Percentiles rank a stretch among this genome's conserved stretches.
Evolutionary conservation across 2,329 filamentous ascomycete species (phyloP).

Genomic region (Clonostachys rhizophaga): DNA sequence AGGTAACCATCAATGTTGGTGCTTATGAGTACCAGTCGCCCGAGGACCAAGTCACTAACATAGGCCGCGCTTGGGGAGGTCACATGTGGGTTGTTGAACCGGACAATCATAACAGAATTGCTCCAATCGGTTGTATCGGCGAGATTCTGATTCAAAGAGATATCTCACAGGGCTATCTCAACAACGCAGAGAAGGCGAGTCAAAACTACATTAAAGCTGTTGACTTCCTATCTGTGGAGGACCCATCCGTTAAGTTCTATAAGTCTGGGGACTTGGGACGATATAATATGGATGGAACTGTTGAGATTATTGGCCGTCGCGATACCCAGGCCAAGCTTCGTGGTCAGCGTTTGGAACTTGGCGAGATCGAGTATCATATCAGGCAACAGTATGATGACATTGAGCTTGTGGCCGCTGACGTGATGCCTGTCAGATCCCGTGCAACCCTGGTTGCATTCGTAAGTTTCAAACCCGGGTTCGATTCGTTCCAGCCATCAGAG

Average conservation of each 20-base stretch:
- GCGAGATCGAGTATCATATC: slow-evolving; percentile 13
- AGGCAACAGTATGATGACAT: background rate
- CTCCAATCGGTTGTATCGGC: slow-evolving; percentile 32
- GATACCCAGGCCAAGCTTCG: slow-evolving; percentile 54
- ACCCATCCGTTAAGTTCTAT: slow-evolving; percentile 4
- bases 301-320: slow-evolving; percentile 41
- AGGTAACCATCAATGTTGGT: slow-evolving; percentile 2
- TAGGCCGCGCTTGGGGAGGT: slow-evolving; percentile 1
- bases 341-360: slow-evolving; percentile 51
- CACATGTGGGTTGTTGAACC: slow-evolving; percentile 33
- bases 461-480: background rate
- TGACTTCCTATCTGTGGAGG: background rate
- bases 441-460: background rate
- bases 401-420: slow-evolving; percentile 23
- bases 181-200: slow-evolving; percentile 19
- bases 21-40: slow-evolving; percentile 22
- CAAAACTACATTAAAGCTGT: background rate
- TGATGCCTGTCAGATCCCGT: background rate
- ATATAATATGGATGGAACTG: slow-evolving; percentile 18
- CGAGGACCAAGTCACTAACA: background rate
- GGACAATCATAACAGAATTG: slow-evolving; percentile 24
- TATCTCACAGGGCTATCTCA: slow-evolving; percentile 36
- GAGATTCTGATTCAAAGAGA: slow-evolving; percentile 38
- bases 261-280: slow-evolving; percentile 10
- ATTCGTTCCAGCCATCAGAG: background rate